Evolutionary conservation across 345 rosid species (phyloP).

Genomic region (Rhodamnia rubescens): DNA sequence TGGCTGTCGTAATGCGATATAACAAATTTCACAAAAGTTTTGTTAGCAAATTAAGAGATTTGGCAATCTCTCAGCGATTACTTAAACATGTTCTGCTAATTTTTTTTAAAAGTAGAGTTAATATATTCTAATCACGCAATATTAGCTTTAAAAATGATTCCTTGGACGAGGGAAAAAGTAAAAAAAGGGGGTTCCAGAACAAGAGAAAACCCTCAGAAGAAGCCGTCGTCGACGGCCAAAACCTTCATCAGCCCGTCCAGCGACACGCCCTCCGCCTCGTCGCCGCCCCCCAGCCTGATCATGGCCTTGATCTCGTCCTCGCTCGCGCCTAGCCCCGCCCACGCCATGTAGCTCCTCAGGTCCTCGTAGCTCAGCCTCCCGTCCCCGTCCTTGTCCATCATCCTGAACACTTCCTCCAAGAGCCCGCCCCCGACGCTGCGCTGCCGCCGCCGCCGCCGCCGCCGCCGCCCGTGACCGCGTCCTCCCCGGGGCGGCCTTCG

Average conservation of each 20-base stretch:
- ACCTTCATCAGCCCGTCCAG: constrained; percentile 47
- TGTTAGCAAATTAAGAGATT: too few relatives aligned
- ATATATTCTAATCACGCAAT: background rate
- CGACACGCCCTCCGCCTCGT: constrained; percentile 36
- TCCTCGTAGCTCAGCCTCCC: constrained; percentile 59
- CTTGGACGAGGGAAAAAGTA: background rate
- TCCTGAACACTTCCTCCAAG: constrained; percentile 48
- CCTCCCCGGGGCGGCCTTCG: constrained; percentile 67
- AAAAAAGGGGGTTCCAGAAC: background rate
- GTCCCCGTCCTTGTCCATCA: constrained; percentile 82
- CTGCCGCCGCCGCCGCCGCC: background rate
- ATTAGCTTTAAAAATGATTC: background rate
- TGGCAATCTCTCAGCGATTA: too few relatives aligned
- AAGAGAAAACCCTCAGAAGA: background rate
- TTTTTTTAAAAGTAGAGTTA: too few relatives aligned
- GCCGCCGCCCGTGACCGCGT: constrained; percentile 14
- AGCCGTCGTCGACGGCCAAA: constrained; percentile 21
- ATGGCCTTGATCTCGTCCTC: constrained; percentile 66
- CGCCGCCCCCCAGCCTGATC: constrained; percentile 53
- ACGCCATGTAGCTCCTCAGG: constrained; percentile 53
- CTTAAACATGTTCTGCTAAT: background rate
- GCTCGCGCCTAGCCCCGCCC: constrained; percentile 42
- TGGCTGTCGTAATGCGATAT: background rate
- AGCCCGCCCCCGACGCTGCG: background rate
- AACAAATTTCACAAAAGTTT: background rate